Conservation (phyloP, 1,139 yeast species). For the Saccharomyces hybrid region DNA sequence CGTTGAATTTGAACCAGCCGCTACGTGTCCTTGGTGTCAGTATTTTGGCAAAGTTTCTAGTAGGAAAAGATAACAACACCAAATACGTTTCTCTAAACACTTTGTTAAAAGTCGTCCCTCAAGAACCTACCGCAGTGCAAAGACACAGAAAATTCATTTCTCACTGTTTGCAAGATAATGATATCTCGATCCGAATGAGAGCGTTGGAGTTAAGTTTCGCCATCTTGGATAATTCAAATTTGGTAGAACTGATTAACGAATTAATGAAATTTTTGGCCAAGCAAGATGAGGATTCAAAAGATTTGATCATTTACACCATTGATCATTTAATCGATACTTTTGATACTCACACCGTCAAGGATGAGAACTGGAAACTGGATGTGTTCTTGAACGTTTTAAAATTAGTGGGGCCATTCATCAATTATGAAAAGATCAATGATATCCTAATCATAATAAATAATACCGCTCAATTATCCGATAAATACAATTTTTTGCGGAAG, state of each 20-base stretch:
- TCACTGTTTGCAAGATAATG: slow-evolving; percentile 79
- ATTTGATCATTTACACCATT: slow-evolving; percentile 31
- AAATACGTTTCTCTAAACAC: slow-evolving; percentile 91
- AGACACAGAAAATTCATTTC: slow-evolving; percentile 84
- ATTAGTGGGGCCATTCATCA: slow-evolving; percentile 66
- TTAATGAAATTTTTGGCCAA: slow-evolving; percentile 64
- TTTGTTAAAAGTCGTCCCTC: slow-evolving; percentile 67
- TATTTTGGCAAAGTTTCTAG: slow-evolving; percentile 76
- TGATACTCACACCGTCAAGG: slow-evolving; percentile 17
- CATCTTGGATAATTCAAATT: slow-evolving; percentile 75
- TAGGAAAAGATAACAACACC: slow-evolving; percentile 82
- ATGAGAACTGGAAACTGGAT: slow-evolving; percentile 77
- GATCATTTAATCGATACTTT: slow-evolving; percentile 31
- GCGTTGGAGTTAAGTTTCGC: slow-evolving; percentile 90
- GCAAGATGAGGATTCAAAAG: slow-evolving; percentile 33
- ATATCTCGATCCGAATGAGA: slow-evolving; percentile 84
- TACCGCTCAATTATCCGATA: slow-evolving; percentile 25
- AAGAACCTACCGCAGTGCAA: slow-evolving; percentile 91
- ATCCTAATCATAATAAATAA: slow-evolving; percentile 68
- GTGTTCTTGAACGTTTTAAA: slow-evolving; percentile 67
- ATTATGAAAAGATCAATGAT: slow-evolving; percentile 66
- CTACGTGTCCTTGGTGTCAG: slow-evolving; percentile 84
- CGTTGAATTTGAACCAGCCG: slow-evolving; percentile 70
- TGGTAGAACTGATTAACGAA: slow-evolving; percentile 74
- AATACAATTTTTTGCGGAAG: slow-evolving; percentile 34